Conservation (phyloP, 2,329 filamentous ascomycete species). For the Aureobasidium melanogenum region DNA sequence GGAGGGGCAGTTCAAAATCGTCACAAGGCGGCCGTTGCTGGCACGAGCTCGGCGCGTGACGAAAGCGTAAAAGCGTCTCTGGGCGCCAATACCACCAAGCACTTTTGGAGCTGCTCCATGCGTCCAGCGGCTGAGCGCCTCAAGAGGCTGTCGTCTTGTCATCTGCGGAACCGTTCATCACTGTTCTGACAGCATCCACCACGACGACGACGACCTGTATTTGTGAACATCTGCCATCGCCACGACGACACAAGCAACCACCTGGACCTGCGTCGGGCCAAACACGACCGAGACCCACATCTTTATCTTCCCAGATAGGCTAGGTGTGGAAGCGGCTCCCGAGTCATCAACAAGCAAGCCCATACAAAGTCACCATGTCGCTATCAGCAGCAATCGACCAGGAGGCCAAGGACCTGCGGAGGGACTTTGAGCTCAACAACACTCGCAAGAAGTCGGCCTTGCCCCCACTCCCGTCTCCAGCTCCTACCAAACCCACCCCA, state of each 20-base stretch:
- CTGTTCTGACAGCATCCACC: background rate
- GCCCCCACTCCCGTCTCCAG: background rate
- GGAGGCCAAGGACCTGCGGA: conserved; percentile 10
- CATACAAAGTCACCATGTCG: conserved; percentile 5
- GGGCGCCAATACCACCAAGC: background rate
- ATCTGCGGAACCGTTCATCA: background rate
- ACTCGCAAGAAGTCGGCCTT: background rate
- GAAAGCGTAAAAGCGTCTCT: background rate
- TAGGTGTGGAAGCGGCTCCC: background rate
- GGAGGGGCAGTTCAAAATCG: background rate
- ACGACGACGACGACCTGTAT: background rate
- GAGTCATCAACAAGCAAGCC: background rate
- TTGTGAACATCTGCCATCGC: background rate
- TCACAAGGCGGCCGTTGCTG: background rate
- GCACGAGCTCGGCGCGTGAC: background rate
- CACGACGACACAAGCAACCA: background rate
- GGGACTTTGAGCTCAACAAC: conserved; percentile 5
- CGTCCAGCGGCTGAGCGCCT: background rate
- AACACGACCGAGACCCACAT: conserved; percentile 9
- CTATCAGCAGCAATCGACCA: conserved; percentile 9
- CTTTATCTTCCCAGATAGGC: background rate
- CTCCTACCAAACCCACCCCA: background rate
- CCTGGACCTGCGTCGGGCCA: background rate
- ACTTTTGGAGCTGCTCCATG: background rate
- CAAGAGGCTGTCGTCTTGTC: background rate